These are phyloP conservation scores for Populus ilicifolia DNA, from an alignment of 345 rosid genomes.

Conservation along the genomic window DNA sequence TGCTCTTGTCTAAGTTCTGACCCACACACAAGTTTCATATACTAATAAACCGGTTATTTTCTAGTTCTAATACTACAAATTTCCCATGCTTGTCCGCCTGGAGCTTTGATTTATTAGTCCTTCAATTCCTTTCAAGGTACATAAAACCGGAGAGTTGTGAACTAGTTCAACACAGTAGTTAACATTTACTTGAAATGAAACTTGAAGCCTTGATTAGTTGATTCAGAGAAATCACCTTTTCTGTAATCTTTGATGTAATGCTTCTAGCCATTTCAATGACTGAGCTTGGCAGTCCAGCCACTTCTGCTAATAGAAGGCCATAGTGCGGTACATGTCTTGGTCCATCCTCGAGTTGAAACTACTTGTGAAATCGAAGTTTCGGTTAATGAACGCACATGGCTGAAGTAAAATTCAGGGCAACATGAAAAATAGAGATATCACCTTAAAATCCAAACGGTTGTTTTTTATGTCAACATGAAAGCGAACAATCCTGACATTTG, in stretches of 20 bases:
- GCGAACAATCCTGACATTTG: constrained; percentile 80
- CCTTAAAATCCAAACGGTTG: constrained; percentile 90
- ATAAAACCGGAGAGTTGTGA: no score
- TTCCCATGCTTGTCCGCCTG: no score
- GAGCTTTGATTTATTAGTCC: no score
- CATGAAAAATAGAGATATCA: constrained; percentile 8
- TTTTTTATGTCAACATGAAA: constrained; percentile 63
- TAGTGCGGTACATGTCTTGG: constrained; percentile 68
- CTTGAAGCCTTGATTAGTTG: not conserved
- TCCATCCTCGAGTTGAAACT: constrained; percentile 89
- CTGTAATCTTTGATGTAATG: constrained; percentile 62
- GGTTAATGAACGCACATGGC: constrained; percentile 4
- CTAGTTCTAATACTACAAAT: no score
- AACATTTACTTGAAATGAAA: not conserved
- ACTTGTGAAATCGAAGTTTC: constrained; percentile 3
- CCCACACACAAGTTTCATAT: no score
- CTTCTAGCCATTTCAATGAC: constrained; percentile 76
- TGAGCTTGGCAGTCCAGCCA: constrained; percentile 76
- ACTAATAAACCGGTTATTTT: no score
- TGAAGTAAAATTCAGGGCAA: not conserved
- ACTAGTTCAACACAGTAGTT: no score
- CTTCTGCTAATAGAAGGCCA: constrained; percentile 79
- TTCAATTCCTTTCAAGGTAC: no score
- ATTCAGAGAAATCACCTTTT: constrained; percentile 40
- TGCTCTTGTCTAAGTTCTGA: no score